phyloP scores from a whole-genome alignment of 164 flowering plant species.

The Annona cherimola region DNA sequence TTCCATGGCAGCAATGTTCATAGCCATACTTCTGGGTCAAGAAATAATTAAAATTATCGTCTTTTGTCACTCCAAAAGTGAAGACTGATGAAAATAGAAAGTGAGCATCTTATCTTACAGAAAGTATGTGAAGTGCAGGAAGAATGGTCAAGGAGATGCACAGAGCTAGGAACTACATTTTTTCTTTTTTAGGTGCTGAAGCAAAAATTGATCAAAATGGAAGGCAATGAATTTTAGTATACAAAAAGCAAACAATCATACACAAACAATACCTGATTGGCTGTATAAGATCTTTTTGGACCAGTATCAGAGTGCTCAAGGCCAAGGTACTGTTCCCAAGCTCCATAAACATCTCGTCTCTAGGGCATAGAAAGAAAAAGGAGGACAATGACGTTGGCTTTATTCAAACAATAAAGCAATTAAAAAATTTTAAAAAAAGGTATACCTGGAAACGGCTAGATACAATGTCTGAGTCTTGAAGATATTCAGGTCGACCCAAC shows the following conservation, averaged over 20 bases:
- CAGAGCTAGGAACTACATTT: too few species aligned
- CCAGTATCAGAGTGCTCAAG: constrained; percentile 88
- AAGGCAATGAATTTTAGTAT: background rate
- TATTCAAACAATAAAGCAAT: background rate
- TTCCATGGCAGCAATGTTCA: too few species aligned
- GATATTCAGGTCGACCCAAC: constrained; percentile 83
- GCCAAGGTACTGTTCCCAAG: constrained; percentile 98
- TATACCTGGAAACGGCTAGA: constrained; percentile 82
- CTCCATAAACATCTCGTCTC: constrained; percentile 96
- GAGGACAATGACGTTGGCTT: background rate
- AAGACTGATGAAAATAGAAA: too few species aligned
- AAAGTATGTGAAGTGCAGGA: too few species aligned
- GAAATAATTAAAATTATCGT: too few species aligned
- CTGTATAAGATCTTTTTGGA: constrained; percentile 81
- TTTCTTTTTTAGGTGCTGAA: background rate
- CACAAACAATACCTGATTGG: constrained; percentile 56
- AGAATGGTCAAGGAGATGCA: too few species aligned
- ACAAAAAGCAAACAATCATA: background rate
- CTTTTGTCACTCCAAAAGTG: too few species aligned
- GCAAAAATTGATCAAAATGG: background rate
- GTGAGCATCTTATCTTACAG: too few species aligned
- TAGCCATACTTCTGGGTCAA: too few species aligned
- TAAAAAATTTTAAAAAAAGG: background rate
- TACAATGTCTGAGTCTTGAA: constrained; percentile 69
- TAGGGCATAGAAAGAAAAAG: constrained; percentile 17